Percentiles rank a stretch among this genome's conserved stretches.
Conservation (phyloP, 257 asterid species). For the Cinchona pubescens region DNA sequence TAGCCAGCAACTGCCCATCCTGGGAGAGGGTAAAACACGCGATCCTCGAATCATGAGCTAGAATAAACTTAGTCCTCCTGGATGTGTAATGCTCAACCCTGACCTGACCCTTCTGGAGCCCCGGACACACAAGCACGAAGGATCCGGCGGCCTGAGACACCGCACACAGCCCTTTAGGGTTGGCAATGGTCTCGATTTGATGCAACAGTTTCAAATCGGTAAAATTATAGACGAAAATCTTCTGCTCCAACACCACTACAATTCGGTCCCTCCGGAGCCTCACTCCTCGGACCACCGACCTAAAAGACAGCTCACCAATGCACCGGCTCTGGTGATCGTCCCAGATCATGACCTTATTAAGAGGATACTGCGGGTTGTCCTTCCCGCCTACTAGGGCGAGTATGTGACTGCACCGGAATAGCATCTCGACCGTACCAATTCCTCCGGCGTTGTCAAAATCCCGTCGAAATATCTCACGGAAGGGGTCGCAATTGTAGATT, state of each 20-base stretch:
- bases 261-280: conserved; percentile 68
- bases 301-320: conserved; percentile 73
- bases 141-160: conserved; percentile 73
- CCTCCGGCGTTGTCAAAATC: conserved; percentile 75
- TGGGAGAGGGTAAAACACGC: conserved; percentile 74
- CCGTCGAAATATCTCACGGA: conserved; percentile 85
- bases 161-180: conserved; percentile 88
- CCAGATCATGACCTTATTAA: conserved; percentile 95
- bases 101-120: conserved; percentile 85
- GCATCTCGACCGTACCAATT: conserved; percentile 87
- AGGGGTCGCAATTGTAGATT: conserved; percentile 84
- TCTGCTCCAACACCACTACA: conserved; percentile 74
- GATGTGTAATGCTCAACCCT: conserved; percentile 81
- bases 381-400: conserved; percentile 87
- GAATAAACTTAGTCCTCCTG: conserved; percentile 70
- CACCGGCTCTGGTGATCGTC: conserved; percentile 85
- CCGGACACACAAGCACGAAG: conserved; percentile 79
- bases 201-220: conserved; percentile 79
- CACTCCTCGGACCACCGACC: conserved; percentile 86
- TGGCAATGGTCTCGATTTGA: conserved; percentile 91
- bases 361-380: conserved; percentile 72
- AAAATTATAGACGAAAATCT: conserved; percentile 83
- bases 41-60: conserved; percentile 81
- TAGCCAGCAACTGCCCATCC: conserved; percentile 80
- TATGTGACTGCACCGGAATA: conserved; percentile 83